A percentile compares a stretch with the other conserved stretches of the same genome.
These are phyloP conservation scores for Pichia californica DNA, from an alignment of 805 yeast species.

Conservation along the genomic window DNA sequence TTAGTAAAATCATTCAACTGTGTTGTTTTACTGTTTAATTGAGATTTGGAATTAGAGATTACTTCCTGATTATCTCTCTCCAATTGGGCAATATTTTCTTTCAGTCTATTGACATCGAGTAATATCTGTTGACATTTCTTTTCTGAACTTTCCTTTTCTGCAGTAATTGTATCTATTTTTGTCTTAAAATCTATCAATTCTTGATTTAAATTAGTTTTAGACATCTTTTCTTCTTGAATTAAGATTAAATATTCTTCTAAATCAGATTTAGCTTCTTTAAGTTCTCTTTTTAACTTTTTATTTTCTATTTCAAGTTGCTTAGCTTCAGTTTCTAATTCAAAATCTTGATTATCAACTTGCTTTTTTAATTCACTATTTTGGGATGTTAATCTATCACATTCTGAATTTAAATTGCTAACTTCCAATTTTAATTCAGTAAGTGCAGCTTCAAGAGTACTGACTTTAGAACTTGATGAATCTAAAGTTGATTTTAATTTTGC, in stretches of 20 bases:
- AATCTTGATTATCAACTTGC: slow-evolving; percentile 32
- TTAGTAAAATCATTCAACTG: slow-evolving; percentile 20
- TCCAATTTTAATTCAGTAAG: slow-evolving; percentile 23
- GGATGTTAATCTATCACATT: slow-evolving; percentile 45
- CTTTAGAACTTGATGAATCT: slow-evolving; percentile 20
- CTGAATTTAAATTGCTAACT: slow-evolving; percentile 40
- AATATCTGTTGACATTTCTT: slow-evolving; percentile 19
- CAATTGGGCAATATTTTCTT: slow-evolving; percentile 16
- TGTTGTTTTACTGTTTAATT: slow-evolving; percentile 16
- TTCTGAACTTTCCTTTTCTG: slow-evolving; percentile 18
- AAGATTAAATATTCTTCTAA: slow-evolving; percentile 31
- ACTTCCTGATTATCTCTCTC: slow-evolving; percentile 21
- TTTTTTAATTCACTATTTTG: slow-evolving; percentile 34
- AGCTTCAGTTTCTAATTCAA: slow-evolving; percentile 35
- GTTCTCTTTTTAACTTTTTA: slow-evolving; percentile 34
- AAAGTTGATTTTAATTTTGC: slow-evolving; percentile 27
- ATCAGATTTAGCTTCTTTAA: slow-evolving; percentile 30
- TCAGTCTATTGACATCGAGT: slow-evolving; percentile 21
- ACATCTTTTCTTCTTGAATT: slow-evolving; percentile 35
- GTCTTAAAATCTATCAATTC: slow-evolving; percentile 32
- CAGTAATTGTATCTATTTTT: slow-evolving; percentile 16
- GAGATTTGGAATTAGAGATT: slow-evolving; percentile 12
- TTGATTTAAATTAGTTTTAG: slow-evolving; percentile 40
- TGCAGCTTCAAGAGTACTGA: background rate
- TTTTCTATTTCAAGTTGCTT: slow-evolving; percentile 35